A percentile compares a stretch with the other conserved stretches of the same genome.
Conservation (phyloP, 164 flowering plant species). For the Vitis rotundifolia region DNA sequence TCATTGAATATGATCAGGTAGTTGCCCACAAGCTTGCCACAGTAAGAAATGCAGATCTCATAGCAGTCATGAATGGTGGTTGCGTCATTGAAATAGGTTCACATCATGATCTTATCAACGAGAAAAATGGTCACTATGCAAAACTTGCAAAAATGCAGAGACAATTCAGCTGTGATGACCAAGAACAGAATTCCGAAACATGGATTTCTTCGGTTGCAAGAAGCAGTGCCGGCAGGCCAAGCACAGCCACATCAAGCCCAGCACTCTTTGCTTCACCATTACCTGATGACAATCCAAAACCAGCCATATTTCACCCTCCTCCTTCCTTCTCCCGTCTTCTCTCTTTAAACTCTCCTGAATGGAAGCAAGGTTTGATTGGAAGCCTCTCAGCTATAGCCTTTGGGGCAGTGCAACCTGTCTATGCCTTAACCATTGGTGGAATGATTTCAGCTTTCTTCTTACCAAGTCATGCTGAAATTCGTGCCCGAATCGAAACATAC, state of each 20-base stretch:
- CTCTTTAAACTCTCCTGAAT: conserved; percentile 63
- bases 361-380: conserved; percentile 75
- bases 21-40: conserved; percentile 91
- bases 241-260: conserved; percentile 63
- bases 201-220: conserved; percentile 39
- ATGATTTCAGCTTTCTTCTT: conserved; percentile 79
- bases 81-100: conserved; percentile 64
- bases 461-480: conserved; percentile 59
- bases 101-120: conserved; percentile 61
- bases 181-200: conserved; percentile 34
- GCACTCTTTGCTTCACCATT: conserved; percentile 38
- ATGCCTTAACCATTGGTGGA: conserved; percentile 85
- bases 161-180: conserved; percentile 54
- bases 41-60: conserved; percentile 68
- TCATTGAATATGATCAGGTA: conserved; percentile 45
- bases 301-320: conserved; percentile 30
- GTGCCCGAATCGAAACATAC: conserved; percentile 51
- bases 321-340: conserved; percentile 74
- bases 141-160: conserved; percentile 69
- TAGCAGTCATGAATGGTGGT: conserved; percentile 71
- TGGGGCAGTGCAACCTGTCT: conserved; percentile 79
- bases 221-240: conserved; percentile 55
- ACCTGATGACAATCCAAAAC: conserved; percentile 13
- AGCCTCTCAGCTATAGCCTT: conserved; percentile 65
- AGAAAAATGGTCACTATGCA: conserved; percentile 68